A percentile compares a stretch with the other conserved stretches of the same genome.
Evolutionary conservation across 768 basidiomycete species (phyloP).

Genomic region (Mrakia blollopis): DNA sequence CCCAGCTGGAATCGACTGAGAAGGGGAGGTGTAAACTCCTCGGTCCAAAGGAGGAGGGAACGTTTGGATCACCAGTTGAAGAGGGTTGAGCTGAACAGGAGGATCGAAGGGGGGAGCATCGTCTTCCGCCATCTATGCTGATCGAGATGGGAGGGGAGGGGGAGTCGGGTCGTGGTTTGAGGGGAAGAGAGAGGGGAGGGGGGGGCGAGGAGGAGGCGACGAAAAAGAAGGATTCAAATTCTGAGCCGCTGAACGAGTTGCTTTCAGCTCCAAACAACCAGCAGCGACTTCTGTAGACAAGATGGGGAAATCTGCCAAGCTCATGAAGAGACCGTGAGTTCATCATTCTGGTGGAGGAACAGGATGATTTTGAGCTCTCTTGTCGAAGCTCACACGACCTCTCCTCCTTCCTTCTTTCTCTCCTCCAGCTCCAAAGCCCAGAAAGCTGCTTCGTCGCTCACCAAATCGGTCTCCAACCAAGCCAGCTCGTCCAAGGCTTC

Average conservation of each 20-base stretch:
- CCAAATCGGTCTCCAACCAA: background rate
- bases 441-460: background rate
- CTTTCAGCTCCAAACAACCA: background rate
- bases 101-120: background rate
- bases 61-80: conserved; percentile 17
- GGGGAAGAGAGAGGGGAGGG: background rate
- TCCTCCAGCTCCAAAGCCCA: background rate
- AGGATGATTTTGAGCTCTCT: background rate
- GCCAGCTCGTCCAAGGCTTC: background rate
- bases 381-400: conserved; percentile 2
- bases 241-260: background rate
- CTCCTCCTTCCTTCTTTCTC: background rate
- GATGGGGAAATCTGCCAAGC: conserved; percentile 20
- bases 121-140: background rate
- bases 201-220: background rate
- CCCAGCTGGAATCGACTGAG: conserved; percentile 52
- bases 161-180: background rate
- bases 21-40: conserved; percentile 50
- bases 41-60: conserved; percentile 28
- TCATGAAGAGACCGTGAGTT: conserved; percentile 10
- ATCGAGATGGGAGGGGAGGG: background rate
- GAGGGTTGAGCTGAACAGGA: conserved; percentile 20
- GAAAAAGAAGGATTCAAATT: background rate
- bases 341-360: background rate
- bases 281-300: background rate